Base-by-base conservation (phyloP, 2,329 filamentous ascomycete species). In the Aurifilum marmelostoma region DNA sequence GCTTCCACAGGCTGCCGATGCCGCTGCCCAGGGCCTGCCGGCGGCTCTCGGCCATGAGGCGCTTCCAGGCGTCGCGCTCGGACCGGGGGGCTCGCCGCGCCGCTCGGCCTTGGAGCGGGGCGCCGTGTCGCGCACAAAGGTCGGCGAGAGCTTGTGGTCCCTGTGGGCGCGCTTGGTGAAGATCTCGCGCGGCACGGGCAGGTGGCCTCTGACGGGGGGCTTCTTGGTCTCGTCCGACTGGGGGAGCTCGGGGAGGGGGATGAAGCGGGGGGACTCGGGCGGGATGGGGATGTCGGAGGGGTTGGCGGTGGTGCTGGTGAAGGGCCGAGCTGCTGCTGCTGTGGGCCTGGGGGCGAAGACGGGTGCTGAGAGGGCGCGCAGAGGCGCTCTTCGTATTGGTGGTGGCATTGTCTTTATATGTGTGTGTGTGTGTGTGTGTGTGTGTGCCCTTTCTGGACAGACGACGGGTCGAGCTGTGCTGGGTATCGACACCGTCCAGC, bases 231-330 rank as follows among this genome's bases (percentile, higher is more conserved):
- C 83, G 41, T 87, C 85, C 64, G 90, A 88, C 78, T 97, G 93
- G n/a, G 89, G 86, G 63, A 92, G 87, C 73, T 85, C 85, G 62
- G 94, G 95, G 67, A 97, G 84, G 73, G 93, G 89, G 81, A 98
- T 92, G 83, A 92, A 98, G 73, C 88, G 87, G 61, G 96, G 95
- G 47, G 94, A 97, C 78, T 97, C 92, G 63, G 96, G 95, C 24
- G 91, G 91, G 72, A 94, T 72, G 82, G 80, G 75, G 86, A 87
- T 67, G 29, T 71, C 67, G 80, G 69, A 73, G 80, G 79, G 61
- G 78, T 72, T 65, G 77, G 72, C 32, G 74, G 70, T 69, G 74
- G 72, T 68, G 71, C 71, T 72, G 77, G 71, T 74, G 70, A 77
- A 76, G 43, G 24, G 39, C 24, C 63, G 66, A 63, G 47, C 52